Evolutionary conservation across 2,329 filamentous ascomycete genomes (phyloP).

Genomic region (Ophiostoma piceae): DNA sequence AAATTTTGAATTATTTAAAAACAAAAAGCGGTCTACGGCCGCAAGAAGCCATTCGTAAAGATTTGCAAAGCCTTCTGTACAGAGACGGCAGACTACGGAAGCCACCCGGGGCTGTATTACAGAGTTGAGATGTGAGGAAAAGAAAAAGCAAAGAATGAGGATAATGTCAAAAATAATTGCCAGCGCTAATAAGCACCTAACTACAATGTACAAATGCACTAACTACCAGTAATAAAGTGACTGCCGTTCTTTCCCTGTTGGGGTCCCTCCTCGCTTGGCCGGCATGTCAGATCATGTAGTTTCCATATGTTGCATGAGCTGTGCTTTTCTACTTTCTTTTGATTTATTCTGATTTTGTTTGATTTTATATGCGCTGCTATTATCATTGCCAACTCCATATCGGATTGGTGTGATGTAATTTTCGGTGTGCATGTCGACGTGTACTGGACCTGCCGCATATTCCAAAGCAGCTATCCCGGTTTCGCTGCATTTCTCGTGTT

Average conservation of each 20-base stretch:
- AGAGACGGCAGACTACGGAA: neutral
- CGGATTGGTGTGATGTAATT: too few relatives aligned
- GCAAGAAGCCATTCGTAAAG: neutral
- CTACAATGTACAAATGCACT: neutral
- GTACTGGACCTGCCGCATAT: neutral
- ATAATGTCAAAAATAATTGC: neutral
- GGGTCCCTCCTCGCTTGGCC: constrained; percentile 1
- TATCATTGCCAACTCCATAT: too few relatives aligned
- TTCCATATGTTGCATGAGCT: neutral
- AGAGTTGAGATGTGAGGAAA: neutral
- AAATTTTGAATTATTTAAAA: neutral
- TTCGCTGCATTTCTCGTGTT: neutral
- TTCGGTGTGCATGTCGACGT: neutral
- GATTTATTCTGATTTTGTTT: too few relatives aligned
- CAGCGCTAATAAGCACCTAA: neutral
- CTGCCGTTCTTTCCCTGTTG: constrained; percentile 1
- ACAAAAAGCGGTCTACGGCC: constrained; percentile 2
- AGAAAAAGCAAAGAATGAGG: neutral
- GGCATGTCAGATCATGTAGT: constrained; percentile 14
- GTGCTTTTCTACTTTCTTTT: too few relatives aligned
- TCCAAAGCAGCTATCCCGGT: neutral
- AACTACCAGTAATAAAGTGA: neutral
- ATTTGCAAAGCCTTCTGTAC: neutral
- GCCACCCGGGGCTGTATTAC: neutral
- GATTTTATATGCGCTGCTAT: too few relatives aligned